Evolutionary conservation across 163 green algal genomes (phyloP).

Genomic region (Scenedesmus sp.): DNA sequence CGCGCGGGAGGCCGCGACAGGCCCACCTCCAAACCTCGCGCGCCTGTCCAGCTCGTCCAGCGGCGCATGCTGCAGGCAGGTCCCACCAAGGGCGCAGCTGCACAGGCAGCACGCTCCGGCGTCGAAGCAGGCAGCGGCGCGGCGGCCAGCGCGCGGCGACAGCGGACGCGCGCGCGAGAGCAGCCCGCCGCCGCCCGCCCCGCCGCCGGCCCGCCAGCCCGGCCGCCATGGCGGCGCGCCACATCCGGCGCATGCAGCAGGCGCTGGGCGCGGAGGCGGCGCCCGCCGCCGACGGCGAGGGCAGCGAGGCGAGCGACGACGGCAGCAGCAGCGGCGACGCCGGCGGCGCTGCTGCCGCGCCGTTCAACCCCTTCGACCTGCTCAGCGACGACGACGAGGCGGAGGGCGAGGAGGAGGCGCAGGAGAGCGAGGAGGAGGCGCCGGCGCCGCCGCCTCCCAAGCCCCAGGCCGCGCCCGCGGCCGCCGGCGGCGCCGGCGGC

Average conservation of each 20-base stretch:
- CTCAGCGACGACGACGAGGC: slow-evolving; percentile 56
- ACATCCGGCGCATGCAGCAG: slow-evolving; percentile 50
- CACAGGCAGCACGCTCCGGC: too few relatives aligned
- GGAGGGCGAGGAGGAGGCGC: slow-evolving; percentile 17
- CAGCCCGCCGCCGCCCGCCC: too few relatives aligned
- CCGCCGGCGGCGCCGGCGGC: background rate
- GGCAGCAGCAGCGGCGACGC: slow-evolving; percentile 27
- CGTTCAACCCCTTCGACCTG: slow-evolving; percentile 68
- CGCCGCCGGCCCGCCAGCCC: background rate
- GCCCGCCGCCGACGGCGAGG: background rate
- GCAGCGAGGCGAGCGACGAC: background rate
- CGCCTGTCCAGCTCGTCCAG: too few relatives aligned
- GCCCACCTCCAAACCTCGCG: too few relatives aligned
- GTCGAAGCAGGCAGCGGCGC: too few relatives aligned
- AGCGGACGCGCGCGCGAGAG: too few relatives aligned
- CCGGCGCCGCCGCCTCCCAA: too few relatives aligned
- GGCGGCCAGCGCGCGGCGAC: too few relatives aligned
- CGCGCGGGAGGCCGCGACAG: too few relatives aligned
- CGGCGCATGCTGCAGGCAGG: too few relatives aligned
- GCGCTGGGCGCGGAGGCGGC: slow-evolving; percentile 24
- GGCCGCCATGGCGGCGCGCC: slow-evolving; percentile 47
- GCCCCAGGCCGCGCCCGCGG: too few relatives aligned
- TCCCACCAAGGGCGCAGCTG: too few relatives aligned
- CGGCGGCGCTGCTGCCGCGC: slow-evolving; percentile 17
- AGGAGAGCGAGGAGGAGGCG: slow-evolving; percentile 15